Conservation (phyloP, 2,329 filamentous ascomycete genomes). For the Chrysosporium keratinophilum region DNA sequence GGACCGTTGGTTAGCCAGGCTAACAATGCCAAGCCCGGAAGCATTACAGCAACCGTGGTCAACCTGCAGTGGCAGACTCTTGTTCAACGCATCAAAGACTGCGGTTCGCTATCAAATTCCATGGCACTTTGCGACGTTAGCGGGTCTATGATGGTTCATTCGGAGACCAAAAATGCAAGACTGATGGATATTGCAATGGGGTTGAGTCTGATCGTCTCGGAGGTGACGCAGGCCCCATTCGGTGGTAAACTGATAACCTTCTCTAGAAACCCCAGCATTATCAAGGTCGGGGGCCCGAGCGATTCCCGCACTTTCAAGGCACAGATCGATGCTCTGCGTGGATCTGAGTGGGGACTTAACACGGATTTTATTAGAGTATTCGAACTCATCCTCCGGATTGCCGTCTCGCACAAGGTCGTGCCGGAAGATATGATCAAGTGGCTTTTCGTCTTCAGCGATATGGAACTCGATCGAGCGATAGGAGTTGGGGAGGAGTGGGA, state of each 20-base stretch:
- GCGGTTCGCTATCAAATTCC: conserved; percentile 43
- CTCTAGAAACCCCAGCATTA: conserved; percentile 32
- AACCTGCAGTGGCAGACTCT: conserved; percentile 49
- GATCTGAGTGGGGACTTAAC: conserved; percentile 32
- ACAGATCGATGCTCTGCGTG: conserved; percentile 32
- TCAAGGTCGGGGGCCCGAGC: conserved; percentile 32
- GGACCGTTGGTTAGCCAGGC: conserved; percentile 40
- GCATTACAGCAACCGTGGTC: conserved; percentile 13
- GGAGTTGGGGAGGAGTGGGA: conserved; percentile 26
- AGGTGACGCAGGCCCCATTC: conserved; percentile 45
- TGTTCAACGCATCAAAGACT: conserved; percentile 48
- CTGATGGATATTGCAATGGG: conserved; percentile 48
- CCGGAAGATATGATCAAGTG: conserved; percentile 52
- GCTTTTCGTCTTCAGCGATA: conserved; percentile 51
- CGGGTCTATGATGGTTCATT: conserved; percentile 40
- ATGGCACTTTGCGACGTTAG: conserved; percentile 52
- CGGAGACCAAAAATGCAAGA: conserved; percentile 23
- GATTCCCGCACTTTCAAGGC: conserved; percentile 28
- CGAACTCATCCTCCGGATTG: conserved; percentile 46
- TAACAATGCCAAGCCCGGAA: not conserved
- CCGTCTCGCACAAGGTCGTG: conserved; percentile 40
- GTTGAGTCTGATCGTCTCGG: conserved; percentile 46
- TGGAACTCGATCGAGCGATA: conserved; percentile 45
- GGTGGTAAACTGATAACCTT: conserved; percentile 49
- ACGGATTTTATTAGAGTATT: conserved; percentile 50